Percentiles rank a stretch among this genome's conserved stretches.
These are phyloP conservation scores for Ustilago tritici DNA, from an alignment of 1,284 basidiomycete genomes.

Conservation along the genomic window DNA sequence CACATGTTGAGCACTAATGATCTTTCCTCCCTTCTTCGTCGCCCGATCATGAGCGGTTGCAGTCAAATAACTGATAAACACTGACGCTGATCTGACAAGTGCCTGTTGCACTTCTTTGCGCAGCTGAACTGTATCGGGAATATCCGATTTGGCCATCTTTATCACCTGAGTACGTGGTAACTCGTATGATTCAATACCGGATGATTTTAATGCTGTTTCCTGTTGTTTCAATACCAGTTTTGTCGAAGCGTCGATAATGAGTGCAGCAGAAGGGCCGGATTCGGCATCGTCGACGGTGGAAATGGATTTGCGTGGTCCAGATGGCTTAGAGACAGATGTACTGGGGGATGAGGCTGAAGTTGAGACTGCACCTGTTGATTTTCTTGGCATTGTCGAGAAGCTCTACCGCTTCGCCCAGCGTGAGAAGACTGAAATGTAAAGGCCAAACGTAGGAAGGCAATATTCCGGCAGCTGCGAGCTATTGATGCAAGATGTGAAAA, in stretches of 20 bases:
- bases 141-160: conserved; percentile 80
- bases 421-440: not conserved
- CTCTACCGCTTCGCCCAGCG: not conserved
- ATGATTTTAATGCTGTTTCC: conserved; percentile 28
- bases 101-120: conserved; percentile 87
- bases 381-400: conserved; percentile 26
- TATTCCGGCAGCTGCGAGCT: too few species aligned
- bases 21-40: conserved; percentile 83
- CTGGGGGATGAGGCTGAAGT: conserved; percentile 7
- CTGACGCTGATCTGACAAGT: conserved; percentile 84
- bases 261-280: not conserved
- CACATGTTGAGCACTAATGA: conserved; percentile 86
- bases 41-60: conserved; percentile 87
- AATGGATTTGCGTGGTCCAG: conserved; percentile 13
- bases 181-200: conserved; percentile 82
- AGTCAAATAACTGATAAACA: conserved; percentile 86
- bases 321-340: conserved; percentile 9
- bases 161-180: conserved; percentile 83
- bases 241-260: conserved; percentile 10
- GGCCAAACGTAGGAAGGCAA: not conserved
- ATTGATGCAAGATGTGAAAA: too few species aligned
- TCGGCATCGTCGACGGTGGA: conserved; percentile 1
- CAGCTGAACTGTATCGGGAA: conserved; percentile 85
- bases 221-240: conserved; percentile 38
- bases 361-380: conserved; percentile 22